Conservation (phyloP, 176 grass and related monocot genomes). For the Raddia guianensis region DNA sequence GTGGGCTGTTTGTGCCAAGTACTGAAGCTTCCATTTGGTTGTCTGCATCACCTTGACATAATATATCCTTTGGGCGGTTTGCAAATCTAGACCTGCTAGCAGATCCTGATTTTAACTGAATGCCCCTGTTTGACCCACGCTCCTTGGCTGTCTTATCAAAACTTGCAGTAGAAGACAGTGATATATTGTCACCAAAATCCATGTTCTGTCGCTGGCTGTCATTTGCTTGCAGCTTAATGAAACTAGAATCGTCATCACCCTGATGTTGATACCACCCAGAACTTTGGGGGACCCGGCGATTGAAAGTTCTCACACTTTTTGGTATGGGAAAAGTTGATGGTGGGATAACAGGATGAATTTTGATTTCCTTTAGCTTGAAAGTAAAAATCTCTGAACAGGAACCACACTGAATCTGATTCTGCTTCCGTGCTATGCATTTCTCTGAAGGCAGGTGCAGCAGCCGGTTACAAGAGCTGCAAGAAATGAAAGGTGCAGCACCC, state of each 20-base stretch:
- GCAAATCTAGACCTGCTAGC: constrained; percentile 47
- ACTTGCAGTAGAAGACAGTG: constrained; percentile 43
- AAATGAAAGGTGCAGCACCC: constrained; percentile 72
- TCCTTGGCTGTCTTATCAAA: constrained; percentile 40
- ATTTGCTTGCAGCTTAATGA: constrained; percentile 34
- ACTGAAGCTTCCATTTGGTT: constrained; percentile 27
- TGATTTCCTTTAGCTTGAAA: constrained; percentile 53
- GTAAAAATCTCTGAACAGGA: constrained; percentile 66
- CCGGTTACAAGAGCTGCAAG: constrained; percentile 69
- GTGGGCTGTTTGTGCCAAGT: constrained; percentile 19
- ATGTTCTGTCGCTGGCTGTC: constrained; percentile 38
- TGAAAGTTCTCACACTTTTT: constrained; percentile 43
- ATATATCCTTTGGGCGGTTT: constrained; percentile 58
- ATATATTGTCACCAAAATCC: constrained; percentile 46
- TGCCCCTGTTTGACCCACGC: constrained; percentile 30
- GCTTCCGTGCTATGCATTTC: constrained; percentile 44
- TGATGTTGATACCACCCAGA: constrained; percentile 53
- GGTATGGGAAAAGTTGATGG: constrained; percentile 15
- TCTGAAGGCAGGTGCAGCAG: constrained; percentile 67
- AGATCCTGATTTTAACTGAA: constrained; percentile 39
- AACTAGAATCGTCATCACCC: constrained; percentile 46
- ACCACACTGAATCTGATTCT: constrained; percentile 62
- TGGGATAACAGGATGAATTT: constrained; percentile 30
- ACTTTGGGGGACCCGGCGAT: constrained; percentile 21
- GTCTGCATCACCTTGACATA: constrained; percentile 50